phyloP scores from a whole-genome alignment of 2,329 filamentous ascomycete genomes.

The Neonectria neomacrospora region DNA sequence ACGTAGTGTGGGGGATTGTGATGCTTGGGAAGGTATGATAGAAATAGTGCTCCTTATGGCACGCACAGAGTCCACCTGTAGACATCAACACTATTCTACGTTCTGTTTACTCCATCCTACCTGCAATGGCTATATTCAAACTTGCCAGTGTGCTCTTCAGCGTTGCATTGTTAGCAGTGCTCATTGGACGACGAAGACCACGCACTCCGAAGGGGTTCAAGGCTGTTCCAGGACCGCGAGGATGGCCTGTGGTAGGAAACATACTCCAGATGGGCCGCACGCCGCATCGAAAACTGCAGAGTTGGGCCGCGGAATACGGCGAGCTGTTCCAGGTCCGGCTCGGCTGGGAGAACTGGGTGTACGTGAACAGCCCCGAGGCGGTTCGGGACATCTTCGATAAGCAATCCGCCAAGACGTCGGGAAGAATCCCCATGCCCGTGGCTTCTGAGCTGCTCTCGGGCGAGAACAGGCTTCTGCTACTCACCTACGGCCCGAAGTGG shows the following conservation, averaged over 20 bases:
- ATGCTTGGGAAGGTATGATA: neutral
- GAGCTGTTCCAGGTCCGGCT: slow-evolving; percentile 21
- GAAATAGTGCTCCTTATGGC: neutral
- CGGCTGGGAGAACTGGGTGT: slow-evolving; percentile 28
- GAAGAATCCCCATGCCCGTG: slow-evolving; percentile 24
- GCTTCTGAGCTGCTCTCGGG: slow-evolving; percentile 19
- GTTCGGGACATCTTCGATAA: slow-evolving; percentile 30
- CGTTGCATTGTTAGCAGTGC: neutral
- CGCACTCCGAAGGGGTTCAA: neutral
- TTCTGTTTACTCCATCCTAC: neutral
- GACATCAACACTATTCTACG: neutral
- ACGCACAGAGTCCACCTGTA: neutral
- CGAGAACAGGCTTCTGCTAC: slow-evolving; percentile 15
- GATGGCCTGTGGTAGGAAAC: slow-evolving; percentile 16
- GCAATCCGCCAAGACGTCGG: slow-evolving; percentile 28
- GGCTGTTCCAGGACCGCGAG: slow-evolving; percentile 10
- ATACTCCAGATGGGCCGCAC: slow-evolving; percentile 14
- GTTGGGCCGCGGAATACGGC: slow-evolving; percentile 26
- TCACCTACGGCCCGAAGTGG: slow-evolving; percentile 26
- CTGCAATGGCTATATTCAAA: neutral
- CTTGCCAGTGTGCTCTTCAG: neutral
- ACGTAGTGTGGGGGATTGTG: neutral
- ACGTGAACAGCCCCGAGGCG: slow-evolving; percentile 23
- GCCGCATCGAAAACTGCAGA: slow-evolving; percentile 18
- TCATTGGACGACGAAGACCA: neutral